phyloP scores from a whole-genome alignment of 2,329 filamentous ascomycete genomes.

The Claviceps africana region DNA sequence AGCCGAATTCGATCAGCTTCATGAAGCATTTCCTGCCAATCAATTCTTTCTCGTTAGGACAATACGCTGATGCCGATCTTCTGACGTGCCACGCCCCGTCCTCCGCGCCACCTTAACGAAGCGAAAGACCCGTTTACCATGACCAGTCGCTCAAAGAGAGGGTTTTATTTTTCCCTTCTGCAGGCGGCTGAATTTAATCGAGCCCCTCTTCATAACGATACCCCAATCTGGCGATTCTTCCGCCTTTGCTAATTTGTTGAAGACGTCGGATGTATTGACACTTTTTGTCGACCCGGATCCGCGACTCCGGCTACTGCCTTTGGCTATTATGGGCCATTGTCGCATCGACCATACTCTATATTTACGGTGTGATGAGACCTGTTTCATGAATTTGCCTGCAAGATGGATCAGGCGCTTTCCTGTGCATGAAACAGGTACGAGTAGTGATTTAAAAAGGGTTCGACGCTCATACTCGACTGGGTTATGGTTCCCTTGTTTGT shows the following conservation, averaged over 20 bases:
- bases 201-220: conserved; percentile 1
- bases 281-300: neutral
- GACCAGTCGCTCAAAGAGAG: neutral
- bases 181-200: neutral
- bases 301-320: neutral
- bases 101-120: too few species aligned
- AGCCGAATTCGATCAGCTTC: neutral
- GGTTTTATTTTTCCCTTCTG: neutral
- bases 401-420: neutral
- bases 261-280: neutral
- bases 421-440: neutral
- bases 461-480: neutral
- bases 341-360: neutral
- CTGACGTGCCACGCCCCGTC: neutral
- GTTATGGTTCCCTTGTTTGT: neutral
- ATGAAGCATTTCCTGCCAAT: neutral
- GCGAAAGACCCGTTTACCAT: neutral
- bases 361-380: neutral
- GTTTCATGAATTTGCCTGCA: neutral
- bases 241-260: neutral
- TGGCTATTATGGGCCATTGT: neutral
- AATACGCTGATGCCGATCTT: neutral
- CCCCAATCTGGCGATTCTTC: neutral
- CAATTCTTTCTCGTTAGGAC: neutral
- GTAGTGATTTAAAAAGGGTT: neutral